Evolutionary conservation across 257 asterid species (phyloP), one percentile per base, ranked within the genome.

Genomic region (Fraxinus cuspidata): DNA sequence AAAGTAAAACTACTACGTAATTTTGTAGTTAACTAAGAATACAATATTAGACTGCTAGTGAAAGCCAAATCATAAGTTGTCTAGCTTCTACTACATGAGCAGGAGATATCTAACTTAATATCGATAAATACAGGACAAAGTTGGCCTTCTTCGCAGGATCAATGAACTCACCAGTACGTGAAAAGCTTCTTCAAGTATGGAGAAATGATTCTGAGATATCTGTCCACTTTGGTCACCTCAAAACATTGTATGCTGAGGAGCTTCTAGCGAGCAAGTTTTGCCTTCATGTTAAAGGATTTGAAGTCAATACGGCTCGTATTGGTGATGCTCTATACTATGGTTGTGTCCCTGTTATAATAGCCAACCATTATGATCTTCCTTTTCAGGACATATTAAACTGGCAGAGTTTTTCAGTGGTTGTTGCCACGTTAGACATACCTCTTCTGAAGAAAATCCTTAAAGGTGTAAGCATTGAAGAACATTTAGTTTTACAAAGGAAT

Each of bases 321-420:
- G 93, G 94, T 4, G 97, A 94, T 76, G 96, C 97, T 15, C 53
- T 92, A 27, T 91, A 89, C 70, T 86, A 90, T 25, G 98, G 98
- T 0, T 94, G 98, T 67, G 86, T 94, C 79, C 98, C 98, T 10
- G 89, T 94, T 72, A 89, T 94, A 85, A 88, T 94, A 13, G 94
- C 98, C 76, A 91, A 92, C 80, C 97, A 94, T 79, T 91, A 92
- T 64, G 97, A 94, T 84, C 97, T 94, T 86, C 98, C 98, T 7
- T 94, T 90, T 69, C 83, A 89, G 32, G 98, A 94, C 69, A 82
- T 87, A 73, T 83, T 94, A 32, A 81, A 89, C 80, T 94, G 98
- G 97, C 83, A 82, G 74, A 89, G 91, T 16, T 92, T 94, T 71
- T 91, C 97, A 3, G 74, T 94, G 31, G 81, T 91, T 28, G 86